Conservation (phyloP, 1,284 basidiomycete species). For the Earliella scabrosa region DNA sequence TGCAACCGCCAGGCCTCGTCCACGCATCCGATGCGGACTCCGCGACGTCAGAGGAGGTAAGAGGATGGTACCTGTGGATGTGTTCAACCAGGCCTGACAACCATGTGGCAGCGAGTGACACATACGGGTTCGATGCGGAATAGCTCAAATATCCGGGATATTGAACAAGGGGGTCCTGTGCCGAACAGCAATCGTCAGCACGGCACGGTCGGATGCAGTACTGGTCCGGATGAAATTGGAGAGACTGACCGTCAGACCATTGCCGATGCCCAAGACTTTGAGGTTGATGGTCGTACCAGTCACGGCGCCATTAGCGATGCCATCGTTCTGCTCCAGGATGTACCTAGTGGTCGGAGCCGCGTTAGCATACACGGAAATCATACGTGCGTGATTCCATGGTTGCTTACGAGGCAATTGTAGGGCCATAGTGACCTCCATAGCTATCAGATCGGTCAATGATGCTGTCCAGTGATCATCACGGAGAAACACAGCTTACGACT, state of each 20-base stretch:
- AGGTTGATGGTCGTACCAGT: constrained; percentile 59
- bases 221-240: not conserved
- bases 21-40: constrained; percentile 48
- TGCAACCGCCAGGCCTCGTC: constrained; percentile 51
- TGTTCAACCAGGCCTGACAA: not conserved
- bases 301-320: constrained; percentile 53
- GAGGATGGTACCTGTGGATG: constrained; percentile 47
- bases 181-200: constrained; percentile 5
- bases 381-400: not conserved
- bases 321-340: constrained; percentile 64
- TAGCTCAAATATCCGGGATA: constrained; percentile 62
- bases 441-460: constrained; percentile 32
- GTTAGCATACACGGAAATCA: not conserved
- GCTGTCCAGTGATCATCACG: constrained; percentile 14
- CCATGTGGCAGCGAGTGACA: not conserved
- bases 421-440: constrained; percentile 69
- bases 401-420: constrained; percentile 58
- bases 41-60: constrained; percentile 48
- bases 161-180: constrained; percentile 58
- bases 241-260: constrained; percentile 59
- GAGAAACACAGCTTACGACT: constrained; percentile 45
- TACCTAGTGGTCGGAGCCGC: constrained; percentile 39
- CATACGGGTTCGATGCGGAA: constrained; percentile 52
- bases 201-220: not conserved
- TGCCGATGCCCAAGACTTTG: constrained; percentile 63